Evolutionary conservation across 176 grass and related monocot species (phyloP).

Genomic region (Puccinellia tenuiflora): DNA sequence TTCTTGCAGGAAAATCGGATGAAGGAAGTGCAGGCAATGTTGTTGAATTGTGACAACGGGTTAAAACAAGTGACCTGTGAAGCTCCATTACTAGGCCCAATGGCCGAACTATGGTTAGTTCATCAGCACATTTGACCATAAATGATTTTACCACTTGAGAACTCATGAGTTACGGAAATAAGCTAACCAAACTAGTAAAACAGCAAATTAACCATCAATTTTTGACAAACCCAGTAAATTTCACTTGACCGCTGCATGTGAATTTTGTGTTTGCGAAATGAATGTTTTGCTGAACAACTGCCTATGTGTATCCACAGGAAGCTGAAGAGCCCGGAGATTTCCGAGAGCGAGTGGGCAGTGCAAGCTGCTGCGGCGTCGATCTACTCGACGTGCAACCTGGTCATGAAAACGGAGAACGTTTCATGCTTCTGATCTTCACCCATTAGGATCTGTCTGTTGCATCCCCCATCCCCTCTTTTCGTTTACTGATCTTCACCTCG

Average conservation of each 20-base stretch:
- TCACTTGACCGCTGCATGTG: neutral
- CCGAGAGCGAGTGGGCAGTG: slow-evolving; percentile 68
- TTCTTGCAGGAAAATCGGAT: slow-evolving; percentile 75
- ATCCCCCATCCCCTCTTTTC: neutral
- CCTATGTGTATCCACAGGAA: slow-evolving; percentile 46
- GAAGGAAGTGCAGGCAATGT: slow-evolving; percentile 94
- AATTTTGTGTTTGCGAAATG: neutral
- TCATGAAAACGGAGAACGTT: slow-evolving; percentile 64
- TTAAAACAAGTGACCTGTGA: slow-evolving; percentile 49
- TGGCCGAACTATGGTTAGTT: slow-evolving; percentile 47
- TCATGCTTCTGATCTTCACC: slow-evolving; percentile 45
- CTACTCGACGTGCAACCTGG: slow-evolving; percentile 87
- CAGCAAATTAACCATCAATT: neutral
- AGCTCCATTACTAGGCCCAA: slow-evolving; percentile 38
- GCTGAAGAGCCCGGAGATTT: slow-evolving; percentile 51
- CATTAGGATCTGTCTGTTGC: slow-evolving; percentile 8
- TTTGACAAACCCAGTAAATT: neutral
- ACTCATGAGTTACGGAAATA: neutral
- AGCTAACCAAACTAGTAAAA: neutral
- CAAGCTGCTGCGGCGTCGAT: slow-evolving; percentile 92
- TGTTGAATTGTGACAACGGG: slow-evolving; percentile 73
- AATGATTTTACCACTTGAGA: neutral
- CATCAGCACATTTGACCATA: neutral
- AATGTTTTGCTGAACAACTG: neutral
- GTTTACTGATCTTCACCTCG: slow-evolving; percentile 28